Conservation (phyloP, 768 basidiomycete genomes). For the Hypholoma sublateritium region DNA sequence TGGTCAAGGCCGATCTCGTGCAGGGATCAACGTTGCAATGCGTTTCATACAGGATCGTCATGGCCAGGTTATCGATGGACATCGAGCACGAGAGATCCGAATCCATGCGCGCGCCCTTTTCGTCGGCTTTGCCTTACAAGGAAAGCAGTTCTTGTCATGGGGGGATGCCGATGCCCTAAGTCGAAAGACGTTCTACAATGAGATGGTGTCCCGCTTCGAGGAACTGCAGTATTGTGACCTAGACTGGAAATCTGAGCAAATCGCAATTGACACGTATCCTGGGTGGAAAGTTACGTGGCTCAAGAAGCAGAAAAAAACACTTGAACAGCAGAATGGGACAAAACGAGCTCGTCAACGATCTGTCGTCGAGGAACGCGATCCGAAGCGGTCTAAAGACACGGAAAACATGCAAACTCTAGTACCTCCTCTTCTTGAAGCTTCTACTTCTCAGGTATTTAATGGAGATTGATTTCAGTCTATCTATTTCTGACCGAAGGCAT, state of each 20-base stretch:
- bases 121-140: conserved; percentile 8
- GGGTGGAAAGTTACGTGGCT: conserved; percentile 9
- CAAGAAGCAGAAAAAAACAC: conserved; percentile 4
- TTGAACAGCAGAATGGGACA: not conserved
- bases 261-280: conserved; percentile 9
- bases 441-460: too few relatives aligned
- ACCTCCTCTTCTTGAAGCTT: not conserved
- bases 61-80: conserved; percentile 7
- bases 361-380: not conserved
- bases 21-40: conserved; percentile 10
- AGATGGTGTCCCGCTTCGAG: conserved; percentile 5
- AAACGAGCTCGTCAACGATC: conserved; percentile 1
- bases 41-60: conserved; percentile 1
- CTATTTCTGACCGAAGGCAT: not conserved
- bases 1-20: conserved; percentile 2
- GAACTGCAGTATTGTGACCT: too few relatives aligned
- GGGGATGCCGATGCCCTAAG: conserved; percentile 8
- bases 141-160: conserved; percentile 4
- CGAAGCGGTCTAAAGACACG: not conserved
- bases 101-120: too few relatives aligned
- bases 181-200: conserved; percentile 1
- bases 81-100: too few relatives aligned
- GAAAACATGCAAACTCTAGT: not conserved
- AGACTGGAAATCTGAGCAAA: conserved; percentile 12
- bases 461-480: too few relatives aligned